Base-by-base conservation (phyloP, 2,329 filamentous ascomycete species). In the Trichoderma aggressivum region DNA sequence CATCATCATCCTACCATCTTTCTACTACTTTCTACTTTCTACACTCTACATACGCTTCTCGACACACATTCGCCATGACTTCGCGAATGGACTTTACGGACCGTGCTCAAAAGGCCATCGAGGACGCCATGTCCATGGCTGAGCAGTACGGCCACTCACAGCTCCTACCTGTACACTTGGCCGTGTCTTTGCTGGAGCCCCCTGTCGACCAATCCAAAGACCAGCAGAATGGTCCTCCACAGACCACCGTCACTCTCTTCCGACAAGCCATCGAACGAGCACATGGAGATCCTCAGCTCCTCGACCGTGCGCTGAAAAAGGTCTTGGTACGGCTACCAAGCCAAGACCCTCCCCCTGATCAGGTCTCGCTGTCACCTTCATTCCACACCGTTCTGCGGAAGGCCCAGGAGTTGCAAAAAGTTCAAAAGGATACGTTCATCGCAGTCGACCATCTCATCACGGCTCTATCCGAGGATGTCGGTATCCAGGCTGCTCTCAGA, bases 401-500 rank as follows among this genome's bases (percentile, higher is more conserved):
- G 75, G 94, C 96, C 2, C 90, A 92, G 80, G 94, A 98, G 36
- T 82, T 99, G 69, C 95, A 97, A 77, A 97, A 97, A 84, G 94
- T 94, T n/a, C 96, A 99, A 78, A 98, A 98, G 78, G 96, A 99
- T 80, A 93, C 90, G 74, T 99, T 90, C 81, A 93, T 99, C 74
- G 96, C 95, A 53, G 91, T 98, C 72, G 96, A 98, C 81, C 96
- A 99, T 80, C 87, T 99, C 65, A 98, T 99, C 78, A 90, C 91
- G 73, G 90, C 93, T 2, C 86, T 98, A 26, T 88, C 91, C 14
- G 94, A 98, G 77, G 96, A 99, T 76, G 74, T 86, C 7, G 85
- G 87, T 56, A 90, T 98, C 69, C 90, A 96, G 80, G 83, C 84
- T 62, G 89, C 90, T 66, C 85, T 99, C 67, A 91, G 90, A 75